A percentile compares a stretch with the other conserved stretches of the same genome.
Conservation (phyloP, 1,139 yeast species). For the Candida labiduridarum region DNA sequence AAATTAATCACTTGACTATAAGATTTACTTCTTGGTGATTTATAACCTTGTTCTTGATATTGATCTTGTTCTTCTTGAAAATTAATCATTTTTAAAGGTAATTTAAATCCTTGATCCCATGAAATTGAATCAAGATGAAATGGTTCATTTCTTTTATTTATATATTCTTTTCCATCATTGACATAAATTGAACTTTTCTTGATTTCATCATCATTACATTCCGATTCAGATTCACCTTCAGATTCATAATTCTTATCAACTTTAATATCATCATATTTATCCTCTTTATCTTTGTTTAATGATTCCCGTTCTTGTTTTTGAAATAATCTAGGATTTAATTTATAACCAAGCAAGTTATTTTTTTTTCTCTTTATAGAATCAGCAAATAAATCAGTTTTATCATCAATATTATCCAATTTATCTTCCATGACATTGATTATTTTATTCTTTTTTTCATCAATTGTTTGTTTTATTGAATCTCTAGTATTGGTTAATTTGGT, state of each 20-base stretch:
- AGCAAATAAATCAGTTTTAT: conserved; percentile 12
- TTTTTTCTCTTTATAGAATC: conserved; percentile 11
- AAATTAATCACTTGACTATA: conserved; percentile 28
- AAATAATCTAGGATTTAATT: conserved; percentile 17
- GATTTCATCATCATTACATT: conserved; percentile 2
- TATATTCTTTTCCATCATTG: conserved; percentile 9
- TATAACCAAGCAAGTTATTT: conserved; percentile 8
- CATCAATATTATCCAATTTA: conserved; percentile 14
- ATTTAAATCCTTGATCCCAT: conserved; percentile 15
- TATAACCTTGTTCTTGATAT: conserved; percentile 13
- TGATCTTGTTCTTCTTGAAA: conserved; percentile 17
- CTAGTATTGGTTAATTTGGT: conserved; percentile 18
- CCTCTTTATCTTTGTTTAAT: not conserved
- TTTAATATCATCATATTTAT: conserved; percentile 1
- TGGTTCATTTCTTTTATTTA: conserved; percentile 14
- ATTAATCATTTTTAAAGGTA: conserved; percentile 27
- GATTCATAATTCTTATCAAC: conserved; percentile 3
- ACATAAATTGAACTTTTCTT: not conserved
- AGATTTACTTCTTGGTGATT: conserved; percentile 26
- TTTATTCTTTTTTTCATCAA: conserved; percentile 13
- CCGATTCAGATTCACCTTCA: conserved; percentile 6
- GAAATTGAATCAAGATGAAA: not conserved
- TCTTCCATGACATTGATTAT: conserved; percentile 5
- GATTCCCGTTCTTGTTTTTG: conserved; percentile 12
- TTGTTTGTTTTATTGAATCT: conserved; percentile 16